Conservation (phyloP, 2,329 filamentous ascomycete species). For the Colletotrichum sublineola region DNA sequence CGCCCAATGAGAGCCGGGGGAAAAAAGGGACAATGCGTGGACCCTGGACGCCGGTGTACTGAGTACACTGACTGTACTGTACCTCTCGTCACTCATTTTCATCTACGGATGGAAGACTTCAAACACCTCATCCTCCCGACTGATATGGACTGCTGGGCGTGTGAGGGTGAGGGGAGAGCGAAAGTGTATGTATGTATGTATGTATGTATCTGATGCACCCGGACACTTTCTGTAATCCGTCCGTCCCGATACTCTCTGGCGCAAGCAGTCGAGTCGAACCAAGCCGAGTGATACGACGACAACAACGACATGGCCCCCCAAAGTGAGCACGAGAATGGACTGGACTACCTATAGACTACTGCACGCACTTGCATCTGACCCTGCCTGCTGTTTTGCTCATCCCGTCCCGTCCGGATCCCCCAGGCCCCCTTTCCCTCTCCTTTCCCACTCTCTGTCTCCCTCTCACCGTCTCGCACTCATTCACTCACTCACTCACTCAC, state of each 20-base stretch:
- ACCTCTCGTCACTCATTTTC: too few species aligned
- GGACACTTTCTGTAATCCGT: not conserved
- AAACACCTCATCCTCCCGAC: not conserved
- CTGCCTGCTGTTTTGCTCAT: not conserved
- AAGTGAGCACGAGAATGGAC: conserved; percentile 2
- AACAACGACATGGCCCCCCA: not conserved
- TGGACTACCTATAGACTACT: not conserved
- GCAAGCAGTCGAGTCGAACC: not conserved
- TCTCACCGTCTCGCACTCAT: not conserved
- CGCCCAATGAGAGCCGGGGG: not conserved
- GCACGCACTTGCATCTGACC: not conserved
- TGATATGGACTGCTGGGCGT: not conserved
- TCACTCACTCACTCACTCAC: not conserved
- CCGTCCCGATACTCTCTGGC: not conserved
- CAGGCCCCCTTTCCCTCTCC: not conserved
- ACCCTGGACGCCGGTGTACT: not conserved
- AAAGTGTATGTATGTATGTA: not conserved
- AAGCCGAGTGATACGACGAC: not conserved
- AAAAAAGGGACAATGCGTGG: conserved; percentile 7
- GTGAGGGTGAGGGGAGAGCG: too few species aligned
- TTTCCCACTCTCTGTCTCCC: not conserved
- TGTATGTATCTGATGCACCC: conserved; percentile 12
- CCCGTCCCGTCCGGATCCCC: not conserved
- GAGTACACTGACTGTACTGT: too few species aligned
- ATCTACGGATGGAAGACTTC: not conserved